Evolutionary conservation across 2,329 filamentous ascomycete species (phyloP).

Genomic region (Aspergillus eucalypticola): DNA sequence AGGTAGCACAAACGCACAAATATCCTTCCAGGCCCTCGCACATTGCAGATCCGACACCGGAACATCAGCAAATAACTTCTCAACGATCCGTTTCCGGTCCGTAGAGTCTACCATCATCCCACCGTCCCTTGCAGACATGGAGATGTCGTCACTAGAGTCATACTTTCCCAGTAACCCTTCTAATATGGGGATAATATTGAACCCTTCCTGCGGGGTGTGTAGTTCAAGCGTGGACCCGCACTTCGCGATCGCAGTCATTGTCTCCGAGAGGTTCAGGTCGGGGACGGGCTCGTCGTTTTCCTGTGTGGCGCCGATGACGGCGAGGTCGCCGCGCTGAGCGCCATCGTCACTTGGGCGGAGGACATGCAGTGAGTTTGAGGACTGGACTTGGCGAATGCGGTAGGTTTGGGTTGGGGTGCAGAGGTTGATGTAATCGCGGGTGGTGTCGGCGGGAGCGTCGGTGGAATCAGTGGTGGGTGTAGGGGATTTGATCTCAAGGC

Average conservation of each 20-base stretch:
- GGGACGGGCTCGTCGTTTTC: neutral
- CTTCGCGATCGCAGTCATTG: slow-evolving; percentile 46
- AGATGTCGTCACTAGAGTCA: slow-evolving; percentile 20
- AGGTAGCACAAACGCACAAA: slow-evolving; percentile 54
- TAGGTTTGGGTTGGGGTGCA: slow-evolving; percentile 61
- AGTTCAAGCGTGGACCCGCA: slow-evolving; percentile 50
- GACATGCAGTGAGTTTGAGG: slow-evolving; percentile 64
- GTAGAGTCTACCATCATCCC: slow-evolving; percentile 8
- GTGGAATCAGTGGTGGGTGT: slow-evolving; percentile 28
- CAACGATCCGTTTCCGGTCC: slow-evolving; percentile 36
- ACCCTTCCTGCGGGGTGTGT: slow-evolving; percentile 34
- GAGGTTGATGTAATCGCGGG: slow-evolving; percentile 53
- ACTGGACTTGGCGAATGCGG: slow-evolving; percentile 64
- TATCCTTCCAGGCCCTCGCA: slow-evolving; percentile 50
- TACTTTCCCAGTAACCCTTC: slow-evolving; percentile 33
- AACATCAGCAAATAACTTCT: slow-evolving; percentile 50
- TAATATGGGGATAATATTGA: slow-evolving; percentile 34
- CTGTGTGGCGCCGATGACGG: slow-evolving; percentile 21
- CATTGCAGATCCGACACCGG: slow-evolving; percentile 57
- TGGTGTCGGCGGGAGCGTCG: slow-evolving; percentile 22
- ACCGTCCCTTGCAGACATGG: slow-evolving; percentile 24
- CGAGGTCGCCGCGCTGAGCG: slow-evolving; percentile 30
- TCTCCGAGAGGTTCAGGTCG: slow-evolving; percentile 29
- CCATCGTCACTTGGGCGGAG: slow-evolving; percentile 46
- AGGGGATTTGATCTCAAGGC: slow-evolving; percentile 48